Conservation (phyloP, 371 early-diverging fungal genomes). For the Actinomucor elegans region DNA sequence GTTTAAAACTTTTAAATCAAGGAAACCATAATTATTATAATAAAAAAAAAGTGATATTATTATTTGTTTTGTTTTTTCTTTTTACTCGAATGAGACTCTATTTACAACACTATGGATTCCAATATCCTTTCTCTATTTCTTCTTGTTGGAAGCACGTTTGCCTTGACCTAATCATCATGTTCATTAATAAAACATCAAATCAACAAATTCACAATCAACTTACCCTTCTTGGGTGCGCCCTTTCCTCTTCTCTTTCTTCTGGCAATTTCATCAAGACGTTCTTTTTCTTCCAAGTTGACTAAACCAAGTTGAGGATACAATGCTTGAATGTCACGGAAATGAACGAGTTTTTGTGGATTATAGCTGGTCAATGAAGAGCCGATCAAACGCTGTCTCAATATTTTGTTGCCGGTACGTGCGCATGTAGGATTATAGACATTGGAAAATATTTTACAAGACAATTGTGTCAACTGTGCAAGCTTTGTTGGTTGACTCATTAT, state of each 20-base stretch:
- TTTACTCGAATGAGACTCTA: conserved; percentile 6
- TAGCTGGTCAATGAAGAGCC: conserved; percentile 69
- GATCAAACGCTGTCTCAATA: conserved; percentile 65
- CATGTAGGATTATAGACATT: conserved; percentile 73
- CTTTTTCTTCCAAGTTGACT: conserved; percentile 65
- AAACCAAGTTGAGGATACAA: conserved; percentile 61
- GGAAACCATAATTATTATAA: background rate
- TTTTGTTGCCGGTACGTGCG: conserved; percentile 72
- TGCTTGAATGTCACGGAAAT: conserved; percentile 61
- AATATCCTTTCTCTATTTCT: conserved; percentile 39
- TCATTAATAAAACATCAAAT: background rate
- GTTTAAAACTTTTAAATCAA: background rate
- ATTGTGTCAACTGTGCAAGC: conserved; percentile 57
- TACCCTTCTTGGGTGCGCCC: conserved; percentile 84
- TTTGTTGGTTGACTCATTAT: conserved; percentile 30
- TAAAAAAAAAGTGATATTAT: background rate
- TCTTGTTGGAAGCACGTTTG: conserved; percentile 63
- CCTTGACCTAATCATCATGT: conserved; percentile 52
- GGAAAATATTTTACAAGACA: conserved; percentile 68
- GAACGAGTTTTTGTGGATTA: conserved; percentile 62
- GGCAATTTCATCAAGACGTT: conserved; percentile 69
- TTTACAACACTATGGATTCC: conserved; percentile 1
- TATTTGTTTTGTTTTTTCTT: background rate
- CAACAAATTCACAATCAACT: background rate
- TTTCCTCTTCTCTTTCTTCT: conserved; percentile 76